These are phyloP conservation scores for Penicillium arizonense DNA, from an alignment of 495 filamentous ascomycete genomes.

Conservation along the genomic window DNA sequence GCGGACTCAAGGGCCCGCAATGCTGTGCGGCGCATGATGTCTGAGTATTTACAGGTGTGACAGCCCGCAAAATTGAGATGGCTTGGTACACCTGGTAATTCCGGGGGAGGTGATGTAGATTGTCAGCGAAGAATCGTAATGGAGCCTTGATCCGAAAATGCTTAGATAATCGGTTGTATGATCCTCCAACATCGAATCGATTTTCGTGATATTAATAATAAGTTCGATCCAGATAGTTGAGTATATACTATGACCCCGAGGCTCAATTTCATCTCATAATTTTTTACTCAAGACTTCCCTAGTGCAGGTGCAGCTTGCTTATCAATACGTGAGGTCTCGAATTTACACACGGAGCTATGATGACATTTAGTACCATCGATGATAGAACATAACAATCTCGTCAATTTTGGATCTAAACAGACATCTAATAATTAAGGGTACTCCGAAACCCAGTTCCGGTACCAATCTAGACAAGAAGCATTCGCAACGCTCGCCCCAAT, in stretches of 20 bases:
- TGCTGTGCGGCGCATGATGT: conserved; percentile 46
- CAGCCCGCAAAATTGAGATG: neutral
- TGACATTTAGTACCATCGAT: neutral
- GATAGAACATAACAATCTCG: conserved; percentile 5
- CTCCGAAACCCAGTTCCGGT: conserved; percentile 64
- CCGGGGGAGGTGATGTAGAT: conserved; percentile 12
- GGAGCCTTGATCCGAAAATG: conserved; percentile 19
- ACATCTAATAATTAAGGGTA: conserved; percentile 24
- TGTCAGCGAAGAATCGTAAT: conserved; percentile 27
- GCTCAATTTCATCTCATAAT: no score
- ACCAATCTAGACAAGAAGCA: conserved; percentile 80
- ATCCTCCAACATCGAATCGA: neutral
- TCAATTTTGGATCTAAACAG: neutral
- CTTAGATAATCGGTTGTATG: conserved; percentile 20
- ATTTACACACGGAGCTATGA: neutral
- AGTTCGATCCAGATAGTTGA: neutral
- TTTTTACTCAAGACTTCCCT: no score
- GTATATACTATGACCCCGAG: no score
- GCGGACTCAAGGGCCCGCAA: conserved; percentile 45
- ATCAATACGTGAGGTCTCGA: conserved; percentile 1
- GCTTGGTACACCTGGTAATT: conserved; percentile 7
- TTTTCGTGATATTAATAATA: neutral
- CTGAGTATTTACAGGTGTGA: conserved; percentile 3
- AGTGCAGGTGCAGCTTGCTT: neutral
- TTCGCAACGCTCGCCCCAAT: conserved; percentile 86